Base-by-base conservation (phyloP, 768 basidiomycete genomes). In the Lyophyllum atratum region DNA sequence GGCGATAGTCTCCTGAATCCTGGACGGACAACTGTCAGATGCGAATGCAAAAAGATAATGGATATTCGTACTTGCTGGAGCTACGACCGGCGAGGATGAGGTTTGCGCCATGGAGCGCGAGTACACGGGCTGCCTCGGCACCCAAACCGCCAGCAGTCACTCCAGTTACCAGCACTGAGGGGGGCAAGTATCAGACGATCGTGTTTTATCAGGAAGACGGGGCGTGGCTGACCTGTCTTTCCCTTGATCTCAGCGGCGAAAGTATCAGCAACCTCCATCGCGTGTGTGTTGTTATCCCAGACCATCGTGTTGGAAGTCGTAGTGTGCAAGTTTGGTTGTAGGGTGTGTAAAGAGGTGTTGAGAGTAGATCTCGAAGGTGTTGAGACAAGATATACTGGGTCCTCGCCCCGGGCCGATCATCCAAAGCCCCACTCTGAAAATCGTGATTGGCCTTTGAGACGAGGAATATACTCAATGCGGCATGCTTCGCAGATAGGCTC, bases 91-190 rank as follows among this genome's bases (percentile, higher is more conserved):
- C 56, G 42, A 58, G 57, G 40, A 58, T 42, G 10, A 58, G 46
- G 19, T 58, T 47, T 1, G 57, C 52, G 1, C 57, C 57, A n/a
- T 58, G 52, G 8, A 22, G n/a, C n/a, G 28, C 52, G n/a, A 54
- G 52, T 1, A 54, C 58, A n/a, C 52, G 58, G 17, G 58, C 58
- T 37, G 48, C 52, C 34, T 59, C 58, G 39, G 48, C 52, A 45
- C 52, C 48, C 11, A 59, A 26, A n/a, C 58, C 58, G 37, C 58
- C 58, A 28, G 49, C 28, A n/a, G 52, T 59, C 14, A 54, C 22
- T 29, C 57, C 52, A 3, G 52, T 59, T 24, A 50, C 58, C 15
- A 59, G 54, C 25, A 59, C 52, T 54, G 26, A 10, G 14, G 5
- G 8, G 22, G 4, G 26, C 26, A 14, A 25, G 31, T 1, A 39